Percentiles rank a stretch among this genome's conserved stretches.
These are phyloP conservation scores for Spongospora subterranea DNA, from an alignment of 208 protist species.

Conservation along the genomic window DNA sequence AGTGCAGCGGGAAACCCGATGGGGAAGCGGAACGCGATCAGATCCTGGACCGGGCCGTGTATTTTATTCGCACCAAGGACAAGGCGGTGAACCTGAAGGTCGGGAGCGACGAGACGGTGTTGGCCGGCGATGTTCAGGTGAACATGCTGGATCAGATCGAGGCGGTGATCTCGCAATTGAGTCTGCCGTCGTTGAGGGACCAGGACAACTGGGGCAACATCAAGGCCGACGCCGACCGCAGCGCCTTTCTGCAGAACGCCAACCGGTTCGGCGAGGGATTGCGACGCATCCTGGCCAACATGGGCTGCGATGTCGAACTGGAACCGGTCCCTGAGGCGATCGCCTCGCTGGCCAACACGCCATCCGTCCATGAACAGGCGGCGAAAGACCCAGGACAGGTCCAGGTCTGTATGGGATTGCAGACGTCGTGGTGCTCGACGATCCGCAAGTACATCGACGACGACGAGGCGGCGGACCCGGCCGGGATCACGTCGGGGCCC, in stretches of 20 bases:
- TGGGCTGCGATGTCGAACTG: slow-evolving; percentile 15
- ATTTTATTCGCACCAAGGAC: slow-evolving; percentile 14
- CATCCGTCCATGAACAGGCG: not conserved
- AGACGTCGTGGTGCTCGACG: not conserved
- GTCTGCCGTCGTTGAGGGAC: not conserved
- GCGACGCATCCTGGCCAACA: slow-evolving; percentile 20
- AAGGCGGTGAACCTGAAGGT: not conserved
- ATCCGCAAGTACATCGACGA: slow-evolving; percentile 28
- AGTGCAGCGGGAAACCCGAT: not conserved
- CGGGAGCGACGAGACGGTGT: slow-evolving; percentile 15
- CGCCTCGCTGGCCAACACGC: not conserved
- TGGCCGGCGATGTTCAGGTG: slow-evolving; percentile 12
- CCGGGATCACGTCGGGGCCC: slow-evolving; percentile 45
- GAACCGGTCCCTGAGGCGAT: not conserved
- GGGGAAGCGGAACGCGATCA: not conserved
- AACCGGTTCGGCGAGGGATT: not conserved
- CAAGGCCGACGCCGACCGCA: not conserved
- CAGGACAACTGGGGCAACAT: not conserved
- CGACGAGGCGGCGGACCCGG: not conserved
- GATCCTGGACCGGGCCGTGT: not conserved
- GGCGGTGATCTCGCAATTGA: not conserved
- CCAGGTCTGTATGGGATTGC: not conserved
- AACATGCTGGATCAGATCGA: slow-evolving; percentile 31
- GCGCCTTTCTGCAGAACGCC: not conserved
- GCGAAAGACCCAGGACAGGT: slow-evolving; percentile 14